Evolutionary conservation across 495 filamentous ascomycete species (phyloP).

Genomic region (Aspergillus heteromorphus): DNA sequence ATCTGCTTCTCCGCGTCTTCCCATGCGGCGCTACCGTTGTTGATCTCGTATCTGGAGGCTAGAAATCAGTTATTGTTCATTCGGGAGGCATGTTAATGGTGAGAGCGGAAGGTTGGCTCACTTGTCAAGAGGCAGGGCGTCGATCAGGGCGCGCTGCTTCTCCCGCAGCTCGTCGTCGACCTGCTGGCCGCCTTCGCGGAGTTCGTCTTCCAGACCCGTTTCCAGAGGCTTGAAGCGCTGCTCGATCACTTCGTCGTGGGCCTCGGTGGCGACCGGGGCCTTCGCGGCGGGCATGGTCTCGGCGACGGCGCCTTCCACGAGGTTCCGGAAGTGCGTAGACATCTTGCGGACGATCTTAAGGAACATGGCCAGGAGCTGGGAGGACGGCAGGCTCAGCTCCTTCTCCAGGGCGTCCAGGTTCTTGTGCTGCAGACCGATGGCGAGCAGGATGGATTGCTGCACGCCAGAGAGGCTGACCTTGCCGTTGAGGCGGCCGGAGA

Average conservation of each 20-base stretch:
- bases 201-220: slow-evolving; percentile 74
- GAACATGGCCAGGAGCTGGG: slow-evolving; percentile 91
- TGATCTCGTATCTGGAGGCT: slow-evolving; percentile 69
- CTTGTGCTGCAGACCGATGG: slow-evolving; percentile 85
- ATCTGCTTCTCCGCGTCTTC: slow-evolving; percentile 79
- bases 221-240: slow-evolving; percentile 62
- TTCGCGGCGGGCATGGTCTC: slow-evolving; percentile 58
- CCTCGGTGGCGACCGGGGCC: slow-evolving; percentile 45
- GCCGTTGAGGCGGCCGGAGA: slow-evolving; percentile 64
- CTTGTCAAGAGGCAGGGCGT: slow-evolving; percentile 82
- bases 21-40: slow-evolving; percentile 67
- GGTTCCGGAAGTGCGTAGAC: slow-evolving; percentile 61
- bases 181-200: slow-evolving; percentile 77
- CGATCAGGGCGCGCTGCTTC: slow-evolving; percentile 80
- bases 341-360: slow-evolving; percentile 91
- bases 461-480: slow-evolving; percentile 67
- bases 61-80: slow-evolving; percentile 44
- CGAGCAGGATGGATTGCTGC: slow-evolving; percentile 79
- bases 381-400: slow-evolving; percentile 66
- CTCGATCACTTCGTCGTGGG: slow-evolving; percentile 59
- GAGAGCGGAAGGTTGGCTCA: slow-evolving; percentile 43
- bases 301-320: slow-evolving; percentile 71
- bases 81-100: slow-evolving; percentile 2
- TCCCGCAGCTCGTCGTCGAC: slow-evolving; percentile 61
- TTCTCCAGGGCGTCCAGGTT: slow-evolving; percentile 73